Evolutionary conservation across 352 stramenopile genomes (phyloP), one percentile per base, ranked within the genome.

Genomic region (Achlya hypogyna): DNA sequence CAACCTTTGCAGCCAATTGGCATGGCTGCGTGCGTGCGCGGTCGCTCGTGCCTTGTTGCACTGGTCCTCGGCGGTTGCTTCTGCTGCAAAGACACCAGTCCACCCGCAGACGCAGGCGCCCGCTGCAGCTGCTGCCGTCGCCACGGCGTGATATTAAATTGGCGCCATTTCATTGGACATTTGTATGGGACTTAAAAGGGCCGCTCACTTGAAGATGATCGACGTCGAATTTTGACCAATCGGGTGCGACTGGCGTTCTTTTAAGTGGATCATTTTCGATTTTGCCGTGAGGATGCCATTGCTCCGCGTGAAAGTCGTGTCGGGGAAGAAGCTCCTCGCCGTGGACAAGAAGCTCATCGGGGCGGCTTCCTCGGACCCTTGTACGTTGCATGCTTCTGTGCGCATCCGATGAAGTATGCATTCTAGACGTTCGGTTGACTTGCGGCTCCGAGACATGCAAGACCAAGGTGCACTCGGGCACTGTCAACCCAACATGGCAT

Each of bases 401-500:
- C n/a, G 35, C 5, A 51, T 54, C 8, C 20, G 14, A 40, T 51
- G 16, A 5, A 20, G 25, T 45, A 16, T 27, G 54, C 16, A 64
- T 47, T 47, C 5, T 63, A 91, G 80, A 86, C 64, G 87, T 79
- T 42, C 75, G 83, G 53, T 74, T 81, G 12, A 71, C 77, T 28
- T 88, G 82, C 35, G 82, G 82, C 4, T 71, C 75, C 18, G 74
- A 78, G 25, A 72, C 81, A 40, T 40, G 81, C 45, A 74, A 79
- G 31, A 88, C 78, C 4, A 77, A 77, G 14, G 71, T 75, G 0
- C 69, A 78, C 59, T 45, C 60, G 53, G 73, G 79, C 65, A 86
- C 82, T 23, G 77, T 69, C 53, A 65, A 64, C 54, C 82, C 82
- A 0, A 53, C 72, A 49, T 91, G 80, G 82, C 62, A 74, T 22